These are phyloP conservation scores for Trifolium dubium DNA, from an alignment of 306 rosid species.

Conservation along the genomic window DNA sequence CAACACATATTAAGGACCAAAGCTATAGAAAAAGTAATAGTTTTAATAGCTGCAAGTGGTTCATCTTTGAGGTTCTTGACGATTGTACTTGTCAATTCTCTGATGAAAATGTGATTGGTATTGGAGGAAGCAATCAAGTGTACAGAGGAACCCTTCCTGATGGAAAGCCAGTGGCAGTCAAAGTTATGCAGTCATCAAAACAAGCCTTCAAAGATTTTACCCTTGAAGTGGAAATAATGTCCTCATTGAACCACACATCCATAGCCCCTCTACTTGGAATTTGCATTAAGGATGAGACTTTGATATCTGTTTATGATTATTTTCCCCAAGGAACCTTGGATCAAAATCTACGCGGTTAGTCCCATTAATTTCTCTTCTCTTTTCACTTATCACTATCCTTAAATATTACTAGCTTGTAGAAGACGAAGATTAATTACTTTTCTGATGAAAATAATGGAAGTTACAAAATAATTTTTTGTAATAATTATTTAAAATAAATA, in stretches of 20 bases:
- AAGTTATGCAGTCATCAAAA: slow-evolving; percentile 59
- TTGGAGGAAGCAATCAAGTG: slow-evolving; percentile 86
- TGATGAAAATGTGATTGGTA: slow-evolving; percentile 43
- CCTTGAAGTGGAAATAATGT: slow-evolving; percentile 63
- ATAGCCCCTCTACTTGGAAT: slow-evolving; percentile 68
- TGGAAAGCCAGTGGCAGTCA: slow-evolving; percentile 82
- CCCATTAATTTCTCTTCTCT: neutral
- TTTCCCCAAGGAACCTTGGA: slow-evolving; percentile 77
- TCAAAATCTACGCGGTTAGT: slow-evolving; percentile 63
- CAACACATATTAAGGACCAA: slow-evolving; percentile 50
- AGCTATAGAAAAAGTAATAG: slow-evolving; percentile 38
- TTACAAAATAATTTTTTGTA: neutral
- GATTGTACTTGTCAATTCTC: slow-evolving; percentile 73
- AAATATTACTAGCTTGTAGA: neutral
- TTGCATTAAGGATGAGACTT: slow-evolving; percentile 50
- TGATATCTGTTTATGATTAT: slow-evolving; percentile 73
- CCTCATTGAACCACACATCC: slow-evolving; percentile 58
- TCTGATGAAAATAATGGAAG: slow-evolving; percentile 20
- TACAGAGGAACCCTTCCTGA: slow-evolving; percentile 68
- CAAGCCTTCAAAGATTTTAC: slow-evolving; percentile 62
- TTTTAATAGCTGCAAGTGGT: slow-evolving; percentile 66
- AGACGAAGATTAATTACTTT: neutral
- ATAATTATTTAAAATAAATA: too few species aligned
- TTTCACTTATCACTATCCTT: neutral
- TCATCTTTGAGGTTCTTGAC: slow-evolving; percentile 63